phyloP scores from a whole-genome alignment of 805 yeast species.

The Kazachstania martiniae region DNA sequence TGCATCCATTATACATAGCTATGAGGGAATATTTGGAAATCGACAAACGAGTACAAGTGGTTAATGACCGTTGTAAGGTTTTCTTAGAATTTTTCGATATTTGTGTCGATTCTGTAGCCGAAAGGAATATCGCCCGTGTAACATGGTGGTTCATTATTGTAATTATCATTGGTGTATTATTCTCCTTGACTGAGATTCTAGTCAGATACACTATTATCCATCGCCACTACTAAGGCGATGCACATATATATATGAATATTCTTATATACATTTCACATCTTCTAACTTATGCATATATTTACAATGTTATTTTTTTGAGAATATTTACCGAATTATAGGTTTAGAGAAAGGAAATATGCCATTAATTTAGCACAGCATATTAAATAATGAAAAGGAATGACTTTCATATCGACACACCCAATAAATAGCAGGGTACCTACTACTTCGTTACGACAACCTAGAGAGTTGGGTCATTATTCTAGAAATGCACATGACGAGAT shows the following conservation, averaged over 20 bases:
- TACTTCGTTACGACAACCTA: slow-evolving; percentile 64
- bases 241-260: background rate
- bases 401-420: slow-evolving; percentile 1
- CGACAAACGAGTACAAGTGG: slow-evolving; percentile 86
- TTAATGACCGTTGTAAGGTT: slow-evolving; percentile 88
- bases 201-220: slow-evolving; percentile 43
- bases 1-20: slow-evolving; percentile 85
- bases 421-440: slow-evolving; percentile 30
- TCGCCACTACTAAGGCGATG: slow-evolving; percentile 5
- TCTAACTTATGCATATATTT: too few relatives aligned
- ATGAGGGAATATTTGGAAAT: slow-evolving; percentile 88
- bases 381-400: too few relatives aligned
- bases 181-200: slow-evolving; percentile 62
- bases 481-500: slow-evolving; percentile 40
- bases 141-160: slow-evolving; percentile 83
- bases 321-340: too few relatives aligned
- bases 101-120: slow-evolving; percentile 88
- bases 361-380: too few relatives aligned
- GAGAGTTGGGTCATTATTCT: slow-evolving; percentile 62
- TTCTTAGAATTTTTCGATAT: slow-evolving; percentile 89
- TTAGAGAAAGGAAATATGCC: too few relatives aligned
- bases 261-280: background rate
- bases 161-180: slow-evolving; percentile 65
- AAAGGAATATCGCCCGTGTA: slow-evolving; percentile 80
- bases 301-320: too few relatives aligned